Base-by-base conservation (phyloP, 345 rosid genomes). In the Euphorbia lathyris region DNA sequence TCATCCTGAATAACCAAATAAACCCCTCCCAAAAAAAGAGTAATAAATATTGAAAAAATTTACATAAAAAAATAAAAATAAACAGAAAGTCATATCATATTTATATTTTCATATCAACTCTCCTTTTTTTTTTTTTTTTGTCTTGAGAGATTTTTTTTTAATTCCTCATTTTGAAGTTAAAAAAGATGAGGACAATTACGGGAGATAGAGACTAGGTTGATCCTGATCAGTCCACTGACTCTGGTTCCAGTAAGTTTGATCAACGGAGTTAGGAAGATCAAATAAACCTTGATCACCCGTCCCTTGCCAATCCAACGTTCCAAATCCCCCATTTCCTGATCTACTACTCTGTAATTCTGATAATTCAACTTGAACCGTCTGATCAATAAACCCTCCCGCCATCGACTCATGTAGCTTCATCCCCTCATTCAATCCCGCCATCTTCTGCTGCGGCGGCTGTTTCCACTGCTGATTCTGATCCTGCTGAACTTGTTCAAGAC, bases 201-300 rank as follows among this genome's bases (percentile, higher is more conserved):
- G 98, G 68, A 93, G 90, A 66, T 82, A 93, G 25, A 88, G 87
- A 74, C 75, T 76, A 29, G 80, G 71, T 16, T 83, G 94, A 78
- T 90, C 87, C 47, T 83, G 88, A 78, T 85, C 92, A 27, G 61
- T 67, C 96, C 96, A 94, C 71, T 86, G 98, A 77, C 76, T 80
- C 69, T 87, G 93, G 81, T 82, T 79, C 98, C 98, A 94, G 88
- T 88, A 91, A 4, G 86, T 77, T 66, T 88, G 94, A 88, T 91
- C 98, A 79, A 78, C 89, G 69, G 79, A 27, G 79, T 30, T 78
- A 5, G 94, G 83, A 51, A 93, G 84, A 87, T 91, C 93, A 75
- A 88, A 86, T 53, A 94, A 71, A 47, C 77, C 80, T 45, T 85
- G 95, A 81, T 87, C 91, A 22, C 81, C 86, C 26, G 52, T 67